These are phyloP conservation scores for Emmonsia crescens DNA, from an alignment of 2,329 filamentous ascomycete species.

Conservation along the genomic window DNA sequence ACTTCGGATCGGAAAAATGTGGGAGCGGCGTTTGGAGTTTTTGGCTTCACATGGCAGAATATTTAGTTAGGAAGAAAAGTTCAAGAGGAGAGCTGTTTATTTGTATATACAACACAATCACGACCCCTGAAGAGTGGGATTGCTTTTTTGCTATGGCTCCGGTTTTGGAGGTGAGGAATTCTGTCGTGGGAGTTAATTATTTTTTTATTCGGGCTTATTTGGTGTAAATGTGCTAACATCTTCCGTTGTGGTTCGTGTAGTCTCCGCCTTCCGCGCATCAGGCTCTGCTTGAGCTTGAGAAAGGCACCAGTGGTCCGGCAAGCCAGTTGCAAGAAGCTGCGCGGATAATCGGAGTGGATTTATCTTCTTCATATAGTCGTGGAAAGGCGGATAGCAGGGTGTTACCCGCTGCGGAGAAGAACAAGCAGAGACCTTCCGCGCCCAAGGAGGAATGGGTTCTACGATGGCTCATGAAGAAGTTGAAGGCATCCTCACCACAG, in stretches of 20 bases:
- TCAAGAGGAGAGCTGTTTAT: not conserved
- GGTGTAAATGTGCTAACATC: not conserved
- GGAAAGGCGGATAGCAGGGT: not conserved
- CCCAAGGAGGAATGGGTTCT: slow-evolving; percentile 55
- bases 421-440: slow-evolving; percentile 15
- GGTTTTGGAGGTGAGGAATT: slow-evolving; percentile 26
- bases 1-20: slow-evolving; percentile 29
- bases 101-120: not conserved
- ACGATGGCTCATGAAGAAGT: slow-evolving; percentile 54
- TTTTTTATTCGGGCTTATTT: not conserved
- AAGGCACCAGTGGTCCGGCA: slow-evolving; percentile 29
- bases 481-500: slow-evolving; percentile 34
- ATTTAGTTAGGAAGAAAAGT: slow-evolving; percentile 5
- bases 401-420: not conserved
- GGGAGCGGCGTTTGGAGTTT: slow-evolving; percentile 12
- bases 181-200: not conserved
- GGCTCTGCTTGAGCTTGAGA: slow-evolving; percentile 36
- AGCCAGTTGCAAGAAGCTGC: slow-evolving; percentile 33
- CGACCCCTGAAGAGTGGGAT: slow-evolving; percentile 6
- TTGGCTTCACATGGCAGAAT: slow-evolving; percentile 6
- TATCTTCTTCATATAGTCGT: slow-evolving; percentile 22
- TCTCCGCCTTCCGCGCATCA: slow-evolving; percentile 32
- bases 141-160: slow-evolving; percentile 23
- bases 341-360: slow-evolving; percentile 32
- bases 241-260: slow-evolving; percentile 16